Evolutionary conservation across 1,139 yeast genomes (phyloP).

Genomic region (Pichia sp.): DNA sequence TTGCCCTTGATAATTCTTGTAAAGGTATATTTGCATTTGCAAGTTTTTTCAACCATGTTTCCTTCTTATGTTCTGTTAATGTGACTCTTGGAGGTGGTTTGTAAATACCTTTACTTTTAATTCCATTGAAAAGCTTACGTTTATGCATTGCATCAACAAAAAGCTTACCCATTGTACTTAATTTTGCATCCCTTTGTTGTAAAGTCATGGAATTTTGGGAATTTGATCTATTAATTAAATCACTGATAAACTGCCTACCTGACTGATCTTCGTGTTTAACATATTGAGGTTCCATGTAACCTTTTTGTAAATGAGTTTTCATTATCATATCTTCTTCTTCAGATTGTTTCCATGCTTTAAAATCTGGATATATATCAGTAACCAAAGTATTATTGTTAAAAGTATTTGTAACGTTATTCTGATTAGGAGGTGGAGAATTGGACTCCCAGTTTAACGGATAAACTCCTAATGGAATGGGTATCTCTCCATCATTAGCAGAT

Average conservation of each 20-base stretch:
- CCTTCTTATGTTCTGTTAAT: conserved; percentile 76
- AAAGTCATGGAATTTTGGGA: too few relatives aligned
- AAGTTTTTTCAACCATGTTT: conserved; percentile 76
- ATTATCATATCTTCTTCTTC: conserved; percentile 48
- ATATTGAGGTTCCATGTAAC: conserved; percentile 47
- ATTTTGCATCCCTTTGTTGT: conserved; percentile 1
- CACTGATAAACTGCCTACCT: conserved; percentile 44
- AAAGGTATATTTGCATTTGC: conserved; percentile 64
- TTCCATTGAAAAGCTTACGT: conserved; percentile 61
- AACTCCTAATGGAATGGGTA: conserved; percentile 31
- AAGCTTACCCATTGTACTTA: conserved; percentile 35
- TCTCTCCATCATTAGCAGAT: conserved; percentile 18
- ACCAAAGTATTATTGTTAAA: background rate
- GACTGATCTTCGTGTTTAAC: conserved; percentile 55
- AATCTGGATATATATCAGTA: conserved; percentile 54
- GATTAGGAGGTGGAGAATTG: background rate
- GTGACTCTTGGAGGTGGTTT: conserved; percentile 85
- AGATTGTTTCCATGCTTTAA: conserved; percentile 69
- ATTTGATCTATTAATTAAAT: conserved; percentile 22
- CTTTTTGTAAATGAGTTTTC: conserved; percentile 48
- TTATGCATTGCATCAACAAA: conserved; percentile 60
- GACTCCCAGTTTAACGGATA: conserved; percentile 30
- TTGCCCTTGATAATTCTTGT: conserved; percentile 59
- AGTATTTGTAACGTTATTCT: background rate
- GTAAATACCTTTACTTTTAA: conserved; percentile 49